A percentile compares a stretch with the other conserved stretches of the same genome.
Conservation (phyloP, 2,329 filamentous ascomycete genomes). For the Ambrosiella beaveri region DNA sequence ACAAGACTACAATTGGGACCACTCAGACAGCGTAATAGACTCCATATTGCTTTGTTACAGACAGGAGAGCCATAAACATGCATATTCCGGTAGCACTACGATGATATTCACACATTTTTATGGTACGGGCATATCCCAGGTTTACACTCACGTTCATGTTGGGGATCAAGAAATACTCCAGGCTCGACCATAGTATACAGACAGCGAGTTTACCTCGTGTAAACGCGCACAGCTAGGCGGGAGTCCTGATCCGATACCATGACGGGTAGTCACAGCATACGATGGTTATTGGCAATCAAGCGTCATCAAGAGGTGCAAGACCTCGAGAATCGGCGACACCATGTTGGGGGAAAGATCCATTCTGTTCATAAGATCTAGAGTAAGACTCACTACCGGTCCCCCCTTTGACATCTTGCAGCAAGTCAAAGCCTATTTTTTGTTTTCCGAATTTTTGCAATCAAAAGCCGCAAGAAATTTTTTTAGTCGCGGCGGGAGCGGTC, state of each 20-base stretch:
- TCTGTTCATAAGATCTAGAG: constrained; percentile 38
- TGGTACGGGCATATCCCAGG: not conserved
- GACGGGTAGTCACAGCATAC: not conserved
- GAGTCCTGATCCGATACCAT: constrained; percentile 2
- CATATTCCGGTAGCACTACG: not conserved
- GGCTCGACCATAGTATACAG: not conserved
- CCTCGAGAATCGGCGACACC: constrained; percentile 77
- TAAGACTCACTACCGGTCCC: constrained; percentile 34
- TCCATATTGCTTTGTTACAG: not conserved
- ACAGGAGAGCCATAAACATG: too few relatives aligned
- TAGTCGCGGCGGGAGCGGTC: constrained; percentile 39
- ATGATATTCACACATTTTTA: not conserved
- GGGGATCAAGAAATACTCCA: not conserved
- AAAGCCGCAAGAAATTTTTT: constrained; percentile 16
- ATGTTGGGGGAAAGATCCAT: constrained; percentile 44
- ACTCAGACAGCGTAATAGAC: not conserved
- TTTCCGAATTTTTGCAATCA: constrained; percentile 3
- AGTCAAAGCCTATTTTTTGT: constrained; percentile 18
- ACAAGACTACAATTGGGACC: constrained; percentile 6
- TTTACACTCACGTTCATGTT: not conserved
- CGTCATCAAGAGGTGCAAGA: constrained; percentile 45
- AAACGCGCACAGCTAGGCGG: not conserved
- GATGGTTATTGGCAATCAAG: constrained; percentile 68
- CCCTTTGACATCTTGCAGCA: constrained; percentile 36
- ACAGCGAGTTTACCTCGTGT: constrained; percentile 1